These are phyloP conservation scores for Rachicladosporium sp. DNA, from an alignment of 2,329 filamentous ascomycete species.

Conservation along the genomic window DNA sequence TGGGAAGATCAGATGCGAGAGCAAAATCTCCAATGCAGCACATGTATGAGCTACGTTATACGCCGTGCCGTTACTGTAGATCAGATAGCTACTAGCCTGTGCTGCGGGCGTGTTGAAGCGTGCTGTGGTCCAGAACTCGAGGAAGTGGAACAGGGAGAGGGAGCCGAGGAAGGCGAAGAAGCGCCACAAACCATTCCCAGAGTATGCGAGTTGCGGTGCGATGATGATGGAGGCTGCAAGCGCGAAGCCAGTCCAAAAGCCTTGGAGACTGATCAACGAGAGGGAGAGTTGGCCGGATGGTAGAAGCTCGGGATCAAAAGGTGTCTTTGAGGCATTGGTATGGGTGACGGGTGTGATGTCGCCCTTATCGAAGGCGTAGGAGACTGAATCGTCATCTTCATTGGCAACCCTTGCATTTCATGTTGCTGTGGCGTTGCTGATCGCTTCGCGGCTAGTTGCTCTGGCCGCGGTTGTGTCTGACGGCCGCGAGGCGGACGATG, in stretches of 20 bases:
- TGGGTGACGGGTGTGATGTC: too few relatives aligned
- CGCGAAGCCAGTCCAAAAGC: slow-evolving; percentile 32
- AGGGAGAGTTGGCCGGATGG: slow-evolving; percentile 33
- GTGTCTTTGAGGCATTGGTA: too few relatives aligned
- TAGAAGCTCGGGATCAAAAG: slow-evolving; percentile 22
- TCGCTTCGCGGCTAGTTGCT: too few relatives aligned
- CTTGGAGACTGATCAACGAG: slow-evolving; percentile 34
- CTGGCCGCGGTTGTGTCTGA: too few relatives aligned
- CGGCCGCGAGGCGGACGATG: slow-evolving; percentile 9
- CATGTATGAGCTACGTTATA: slow-evolving; percentile 74
- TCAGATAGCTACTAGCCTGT: slow-evolving; percentile 63
- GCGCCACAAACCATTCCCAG: slow-evolving; percentile 37
- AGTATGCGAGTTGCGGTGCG: slow-evolving; percentile 8
- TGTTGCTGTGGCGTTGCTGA: too few relatives aligned
- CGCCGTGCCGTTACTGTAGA: slow-evolving; percentile 69
- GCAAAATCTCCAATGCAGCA: slow-evolving; percentile 60
- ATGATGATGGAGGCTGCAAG: slow-evolving; percentile 23
- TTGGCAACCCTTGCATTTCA: too few relatives aligned
- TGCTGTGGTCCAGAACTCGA: slow-evolving; percentile 89
- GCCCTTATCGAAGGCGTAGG: too few relatives aligned
- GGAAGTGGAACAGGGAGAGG: slow-evolving; percentile 79
- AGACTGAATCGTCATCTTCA: too few relatives aligned
- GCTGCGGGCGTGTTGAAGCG: slow-evolving; percentile 66
- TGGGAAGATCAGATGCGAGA: slow-evolving; percentile 47
- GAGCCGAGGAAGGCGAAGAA: slow-evolving; percentile 51